Percentiles rank a stretch among this genome's conserved stretches.
Conservation (phyloP, 257 asterid species). For the Linaria vulgaris region DNA sequence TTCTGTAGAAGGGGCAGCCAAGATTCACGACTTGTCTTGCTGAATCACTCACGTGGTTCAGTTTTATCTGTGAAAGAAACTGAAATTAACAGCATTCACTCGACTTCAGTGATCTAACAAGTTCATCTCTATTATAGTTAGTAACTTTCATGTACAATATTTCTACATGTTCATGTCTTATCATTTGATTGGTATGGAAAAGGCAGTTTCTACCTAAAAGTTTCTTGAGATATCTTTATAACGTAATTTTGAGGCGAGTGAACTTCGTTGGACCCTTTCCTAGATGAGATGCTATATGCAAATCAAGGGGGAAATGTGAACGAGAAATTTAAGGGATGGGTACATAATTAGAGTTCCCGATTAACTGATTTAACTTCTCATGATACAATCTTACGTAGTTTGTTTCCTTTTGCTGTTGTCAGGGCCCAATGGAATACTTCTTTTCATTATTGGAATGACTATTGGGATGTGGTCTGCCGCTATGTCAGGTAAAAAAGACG, state of each 20-base stretch:
- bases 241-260: neutral
- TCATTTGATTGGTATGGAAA: neutral
- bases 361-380: too few relatives aligned
- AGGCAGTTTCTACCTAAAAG: neutral
- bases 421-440: conserved; percentile 45
- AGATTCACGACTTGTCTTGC: too few relatives aligned
- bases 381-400: neutral
- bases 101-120: too few relatives aligned
- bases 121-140: too few relatives aligned
- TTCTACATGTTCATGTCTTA: too few relatives aligned
- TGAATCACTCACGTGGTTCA: too few relatives aligned
- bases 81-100: too few relatives aligned
- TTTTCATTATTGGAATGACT: conserved; percentile 55
- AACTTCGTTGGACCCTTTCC: neutral
- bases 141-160: too few relatives aligned
- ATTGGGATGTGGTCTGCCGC: conserved; percentile 54
- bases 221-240: neutral
- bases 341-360: neutral
- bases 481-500: conserved; percentile 39
- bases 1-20: too few relatives aligned
- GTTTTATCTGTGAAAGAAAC: too few relatives aligned
- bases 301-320: neutral
- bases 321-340: neutral
- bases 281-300: too few relatives aligned
- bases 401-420: conserved; percentile 17